A percentile compares a stretch with the other conserved stretches of the same genome.
These are phyloP conservation scores for Colletotrichum higginsianum DNA, from an alignment of 2,329 filamentous ascomycete species.

Conservation along the genomic window DNA sequence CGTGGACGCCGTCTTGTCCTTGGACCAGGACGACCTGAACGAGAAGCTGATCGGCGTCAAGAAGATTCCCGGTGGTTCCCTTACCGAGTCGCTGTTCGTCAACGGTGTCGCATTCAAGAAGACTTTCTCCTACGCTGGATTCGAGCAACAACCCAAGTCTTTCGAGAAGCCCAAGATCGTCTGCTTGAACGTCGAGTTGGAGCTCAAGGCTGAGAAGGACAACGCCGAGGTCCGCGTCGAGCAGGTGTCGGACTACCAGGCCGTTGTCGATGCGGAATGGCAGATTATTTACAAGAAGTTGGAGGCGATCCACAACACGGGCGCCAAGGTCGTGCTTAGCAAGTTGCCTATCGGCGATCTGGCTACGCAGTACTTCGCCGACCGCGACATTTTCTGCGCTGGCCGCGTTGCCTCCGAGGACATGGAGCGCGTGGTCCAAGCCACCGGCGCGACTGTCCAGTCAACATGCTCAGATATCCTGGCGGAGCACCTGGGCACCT, in stretches of 20 bases:
- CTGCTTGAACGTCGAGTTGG: constrained; percentile 96
- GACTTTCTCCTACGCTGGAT: constrained; percentile 98
- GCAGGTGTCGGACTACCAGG: constrained; percentile 99
- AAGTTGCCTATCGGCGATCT: constrained; percentile 98
- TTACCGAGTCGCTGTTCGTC: constrained; percentile 96
- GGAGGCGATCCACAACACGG: constrained; percentile 92
- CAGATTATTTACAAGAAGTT: constrained; percentile 99
- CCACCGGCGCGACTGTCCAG: constrained; percentile 91
- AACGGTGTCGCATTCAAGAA: constrained; percentile 99
- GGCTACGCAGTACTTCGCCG: constrained; percentile 97
- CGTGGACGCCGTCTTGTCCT: constrained; percentile 93
- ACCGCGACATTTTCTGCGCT: constrained; percentile 98
- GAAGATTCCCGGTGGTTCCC: constrained; percentile 95
- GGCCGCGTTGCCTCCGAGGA: constrained; percentile 93
- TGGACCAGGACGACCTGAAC: constrained; percentile 97
- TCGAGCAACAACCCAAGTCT: constrained; percentile 98
- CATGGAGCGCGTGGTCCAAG: constrained; percentile 95
- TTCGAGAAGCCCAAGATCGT: constrained; percentile 97
- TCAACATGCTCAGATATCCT: constrained; percentile 98
- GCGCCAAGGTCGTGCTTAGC: constrained; percentile 96
- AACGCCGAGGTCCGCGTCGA: constrained; percentile 98
- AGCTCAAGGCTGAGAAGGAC: constrained; percentile 99
- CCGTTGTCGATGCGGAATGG: constrained; percentile 99
- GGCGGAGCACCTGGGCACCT: constrained; percentile 89
- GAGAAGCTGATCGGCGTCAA: constrained; percentile 98